Evolutionary conservation across 208 protist species (phyloP), one percentile per base, ranked within the genome.

Genomic region (Wallacemonas sp.): DNA sequence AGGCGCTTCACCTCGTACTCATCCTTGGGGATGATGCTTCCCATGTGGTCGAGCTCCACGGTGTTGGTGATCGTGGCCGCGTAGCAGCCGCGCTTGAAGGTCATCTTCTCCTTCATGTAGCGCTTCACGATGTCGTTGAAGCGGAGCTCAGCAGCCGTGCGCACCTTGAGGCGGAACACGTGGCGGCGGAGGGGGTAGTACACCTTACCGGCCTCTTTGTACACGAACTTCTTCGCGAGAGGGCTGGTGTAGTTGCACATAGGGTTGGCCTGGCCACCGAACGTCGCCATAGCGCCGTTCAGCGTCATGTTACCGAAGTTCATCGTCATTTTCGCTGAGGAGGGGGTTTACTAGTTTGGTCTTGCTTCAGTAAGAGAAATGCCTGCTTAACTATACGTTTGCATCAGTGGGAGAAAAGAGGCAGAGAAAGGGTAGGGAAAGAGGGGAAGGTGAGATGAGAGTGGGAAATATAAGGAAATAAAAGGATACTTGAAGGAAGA

Each of bases 231-330:
- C 80, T 92, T 92, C 2, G 89, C 89, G 34, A 92, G 76, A 55
- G 85, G 85, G 60, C 81, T 91, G n/a, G 89, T 92, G 77, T 95
- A 95, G 70, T 95, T 95, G 68, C 83, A 90, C 79, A 91, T 88
- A 11, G 89, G 89, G 65, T 87, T 92, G 36, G 83, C 81, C 70
- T 92, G 86, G 75, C 89, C 89, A 46, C 89, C 89, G 72, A 95
- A 95, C 72, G 85, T 95, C 68, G 89, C 89, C 74, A 88, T 81
- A 57, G 85, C 85, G 61, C 85, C 89, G 49, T 80, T 79, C 44
- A 95, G 83, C 70, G 81, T 89, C 76, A 85, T 83, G 48, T 91
- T 90, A 49, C 83, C 88, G 71, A 94, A 94, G 70, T 90, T 94
- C 88, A 94, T 91, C 33, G 88, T 94, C 88, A 91, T 90, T 67